Conservation (phyloP, 2,329 filamentous ascomycete species). For the Sporothrix humicola region DNA sequence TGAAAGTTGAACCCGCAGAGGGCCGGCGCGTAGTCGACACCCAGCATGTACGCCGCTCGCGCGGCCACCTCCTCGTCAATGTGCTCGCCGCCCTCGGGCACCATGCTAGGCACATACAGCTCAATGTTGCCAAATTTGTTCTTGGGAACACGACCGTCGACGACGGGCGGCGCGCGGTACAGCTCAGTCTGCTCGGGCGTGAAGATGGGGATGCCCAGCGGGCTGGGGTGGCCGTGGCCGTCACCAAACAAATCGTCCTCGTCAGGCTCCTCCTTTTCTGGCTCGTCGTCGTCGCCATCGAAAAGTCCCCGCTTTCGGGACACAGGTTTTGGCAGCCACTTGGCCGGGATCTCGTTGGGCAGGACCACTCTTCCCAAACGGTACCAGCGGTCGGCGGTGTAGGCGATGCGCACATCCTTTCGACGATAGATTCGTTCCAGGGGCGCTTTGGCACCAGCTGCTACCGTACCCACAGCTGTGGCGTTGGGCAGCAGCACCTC, state of each 20-base stretch:
- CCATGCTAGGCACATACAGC: constrained; percentile 89
- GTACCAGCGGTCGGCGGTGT: constrained; percentile 89
- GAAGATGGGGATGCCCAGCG: constrained; percentile 61
- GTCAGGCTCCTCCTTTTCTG: neutral
- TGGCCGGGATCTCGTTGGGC: constrained; percentile 78
- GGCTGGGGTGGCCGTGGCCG: constrained; percentile 45
- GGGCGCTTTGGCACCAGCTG: constrained; percentile 60
- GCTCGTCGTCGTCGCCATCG: constrained; percentile 41
- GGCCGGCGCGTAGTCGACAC: constrained; percentile 86
- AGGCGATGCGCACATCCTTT: constrained; percentile 76
- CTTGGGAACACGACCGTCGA: constrained; percentile 77
- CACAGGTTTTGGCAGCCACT: constrained; percentile 65
- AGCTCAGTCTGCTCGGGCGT: constrained; percentile 69
- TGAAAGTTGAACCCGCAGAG: constrained; percentile 89
- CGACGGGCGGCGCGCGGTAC: constrained; percentile 77
- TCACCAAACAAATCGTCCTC: constrained; percentile 49
- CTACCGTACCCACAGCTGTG: constrained; percentile 77
- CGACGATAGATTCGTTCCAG: constrained; percentile 84
- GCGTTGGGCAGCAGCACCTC: constrained; percentile 78
- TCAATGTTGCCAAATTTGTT: constrained; percentile 96
- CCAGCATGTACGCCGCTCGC: constrained; percentile 74
- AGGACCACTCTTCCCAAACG: constrained; percentile 81
- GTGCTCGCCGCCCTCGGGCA: constrained; percentile 80
- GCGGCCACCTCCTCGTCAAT: constrained; percentile 65
- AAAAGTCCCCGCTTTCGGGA: constrained; percentile 37